Evolutionary conservation across 2,329 filamentous ascomycete genomes (phyloP).

Genomic region (Fonsecaea erecta): DNA sequence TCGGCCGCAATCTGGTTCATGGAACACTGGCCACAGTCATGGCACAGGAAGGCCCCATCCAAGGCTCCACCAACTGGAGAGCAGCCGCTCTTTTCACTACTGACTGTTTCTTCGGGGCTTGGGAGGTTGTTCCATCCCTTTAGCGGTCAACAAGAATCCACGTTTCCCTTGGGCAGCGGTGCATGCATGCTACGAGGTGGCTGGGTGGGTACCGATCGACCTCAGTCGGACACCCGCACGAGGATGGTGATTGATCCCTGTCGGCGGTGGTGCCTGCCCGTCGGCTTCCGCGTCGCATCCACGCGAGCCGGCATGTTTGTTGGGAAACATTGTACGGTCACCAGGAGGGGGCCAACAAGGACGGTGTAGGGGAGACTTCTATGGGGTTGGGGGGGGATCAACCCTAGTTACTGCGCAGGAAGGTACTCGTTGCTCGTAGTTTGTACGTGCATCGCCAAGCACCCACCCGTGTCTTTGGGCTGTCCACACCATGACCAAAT

Average conservation of each 20-base stretch:
- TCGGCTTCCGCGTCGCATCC: neutral
- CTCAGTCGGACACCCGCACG: neutral
- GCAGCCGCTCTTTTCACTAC: neutral
- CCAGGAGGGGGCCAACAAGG: no score
- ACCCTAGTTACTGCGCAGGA: no score
- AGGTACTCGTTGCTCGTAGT: no score
- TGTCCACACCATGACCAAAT: no score
- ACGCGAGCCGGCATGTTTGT: neutral
- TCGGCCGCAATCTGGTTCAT: neutral
- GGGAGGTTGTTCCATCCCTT: neutral
- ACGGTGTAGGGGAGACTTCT: no score
- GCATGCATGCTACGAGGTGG: neutral
- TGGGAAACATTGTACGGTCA: neutral
- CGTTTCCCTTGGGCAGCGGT: neutral
- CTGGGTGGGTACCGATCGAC: neutral
- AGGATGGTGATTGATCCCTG: neutral
- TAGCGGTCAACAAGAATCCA: neutral
- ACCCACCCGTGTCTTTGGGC: no score
- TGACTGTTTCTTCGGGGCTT: neutral
- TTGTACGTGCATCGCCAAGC: no score
- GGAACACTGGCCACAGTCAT: neutral
- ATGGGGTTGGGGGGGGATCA: no score
- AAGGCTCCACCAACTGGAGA: neutral
- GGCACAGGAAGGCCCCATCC: neutral
- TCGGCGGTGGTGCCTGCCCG: no score